Conservation (phyloP, 371 early-diverging fungal genomes). For the Rhizopus microsporus region DNA sequence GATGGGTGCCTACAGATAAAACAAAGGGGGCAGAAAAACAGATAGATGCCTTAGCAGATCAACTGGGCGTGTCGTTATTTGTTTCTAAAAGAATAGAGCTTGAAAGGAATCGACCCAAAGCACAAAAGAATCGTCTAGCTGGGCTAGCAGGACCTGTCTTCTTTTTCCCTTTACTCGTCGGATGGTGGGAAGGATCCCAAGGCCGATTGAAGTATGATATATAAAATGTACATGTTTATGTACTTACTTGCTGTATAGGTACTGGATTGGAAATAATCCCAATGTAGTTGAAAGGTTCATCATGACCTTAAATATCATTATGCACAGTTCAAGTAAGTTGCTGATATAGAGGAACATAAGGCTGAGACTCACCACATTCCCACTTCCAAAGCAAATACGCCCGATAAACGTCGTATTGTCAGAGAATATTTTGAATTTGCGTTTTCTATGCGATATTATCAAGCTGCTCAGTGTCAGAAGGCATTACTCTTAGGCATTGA, state of each 20-base stretch:
- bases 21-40: slow-evolving; percentile 3
- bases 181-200: slow-evolving; percentile 55
- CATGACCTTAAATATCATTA: slow-evolving; percentile 47
- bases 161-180: slow-evolving; percentile 49
- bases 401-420: slow-evolving; percentile 43
- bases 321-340: slow-evolving; percentile 40
- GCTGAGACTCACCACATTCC: not conserved
- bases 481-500: slow-evolving; percentile 42
- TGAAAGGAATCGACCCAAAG: slow-evolving; percentile 20
- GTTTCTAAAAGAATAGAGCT: slow-evolving; percentile 38
- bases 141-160: slow-evolving; percentile 43
- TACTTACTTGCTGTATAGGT: slow-evolving; percentile 12
- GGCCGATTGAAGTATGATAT: slow-evolving; percentile 32
- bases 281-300: slow-evolving; percentile 42
- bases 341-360: not conserved
- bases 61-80: slow-evolving; percentile 31
- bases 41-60: slow-evolving; percentile 5
- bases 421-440: slow-evolving; percentile 50
- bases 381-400: slow-evolving; percentile 35
- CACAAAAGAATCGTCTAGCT: slow-evolving; percentile 30
- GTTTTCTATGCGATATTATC: slow-evolving; percentile 37
- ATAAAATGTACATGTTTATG: not conserved
- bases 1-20: slow-evolving; percentile 17
- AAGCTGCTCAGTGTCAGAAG: slow-evolving; percentile 24
- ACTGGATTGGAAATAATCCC: slow-evolving; percentile 37